Base-by-base conservation (phyloP, 176 grass and related monocot genomes). In the Eleusine indica region DNA sequence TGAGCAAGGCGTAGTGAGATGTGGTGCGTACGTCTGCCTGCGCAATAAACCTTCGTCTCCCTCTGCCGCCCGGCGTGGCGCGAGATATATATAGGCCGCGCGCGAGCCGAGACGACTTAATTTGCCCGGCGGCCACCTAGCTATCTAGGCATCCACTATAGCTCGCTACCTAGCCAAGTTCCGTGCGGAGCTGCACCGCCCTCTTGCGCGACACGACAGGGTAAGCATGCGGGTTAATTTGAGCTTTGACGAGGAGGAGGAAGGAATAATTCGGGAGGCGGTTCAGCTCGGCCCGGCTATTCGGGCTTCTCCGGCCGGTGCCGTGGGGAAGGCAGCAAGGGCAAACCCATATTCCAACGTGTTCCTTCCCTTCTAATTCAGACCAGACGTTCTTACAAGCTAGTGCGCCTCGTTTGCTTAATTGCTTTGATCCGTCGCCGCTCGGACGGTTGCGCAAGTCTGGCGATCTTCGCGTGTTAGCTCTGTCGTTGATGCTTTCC, bases 201-300 rank as follows among this genome's bases (percentile, higher is more conserved):
- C 61, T 64, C 4, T 5, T 30, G n/a, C 9, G 60, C 44, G 7
- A 70, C 18, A 75, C 79, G 84, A 56, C 61, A 43, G 80, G 80
- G 78, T 68, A 69, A 9, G 21, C 57, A 22, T 22, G 7, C 57
- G 80, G 60, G 80, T 74, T 58, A 14, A 14, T 38, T 68, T 14
- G 75, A 21, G 80, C 74, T 83, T 87, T 80, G 80, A 69, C 79
- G 68, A 25, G 22, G 21, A 86, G 60, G 2, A 21, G 73, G 67
- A 79, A 86, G 70, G 84, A 86, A 90, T 86, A 38, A 74, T 86
- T 74, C 74, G 65, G 3, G 56, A 35, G 47, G 83, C 71, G 25
- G 37, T 47, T 47, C 44, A 47, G 44, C 44, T 47, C 9, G 44
- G 44, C 44, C 44, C 11, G 9, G 9, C 44, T 11, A 46, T 46